A percentile compares a stretch with the other conserved stretches of the same genome.
These are phyloP conservation scores for Lavandula angustifolia DNA, from an alignment of 257 asterid species.

Conservation along the genomic window DNA sequence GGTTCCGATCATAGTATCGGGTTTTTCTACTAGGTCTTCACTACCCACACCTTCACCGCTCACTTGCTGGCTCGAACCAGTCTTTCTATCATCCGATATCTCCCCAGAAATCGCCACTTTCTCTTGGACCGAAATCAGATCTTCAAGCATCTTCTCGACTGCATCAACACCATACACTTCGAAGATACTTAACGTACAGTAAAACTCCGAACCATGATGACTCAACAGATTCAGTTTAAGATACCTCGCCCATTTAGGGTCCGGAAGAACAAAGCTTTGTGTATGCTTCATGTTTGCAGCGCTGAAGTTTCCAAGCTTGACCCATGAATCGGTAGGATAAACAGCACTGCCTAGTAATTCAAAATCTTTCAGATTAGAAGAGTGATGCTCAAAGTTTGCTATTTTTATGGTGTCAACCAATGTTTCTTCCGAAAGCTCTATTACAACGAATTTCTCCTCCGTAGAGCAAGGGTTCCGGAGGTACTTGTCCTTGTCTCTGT, in stretches of 20 bases:
- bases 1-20: slow-evolving; percentile 36
- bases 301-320: slow-evolving; percentile 71
- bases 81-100: slow-evolving; percentile 40
- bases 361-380: slow-evolving; percentile 81
- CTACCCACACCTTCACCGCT: slow-evolving; percentile 37
- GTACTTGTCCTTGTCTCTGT: slow-evolving; percentile 85
- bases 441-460: slow-evolving; percentile 77
- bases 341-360: slow-evolving; percentile 78
- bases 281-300: slow-evolving; percentile 80
- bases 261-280: slow-evolving; percentile 73
- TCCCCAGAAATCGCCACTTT: slow-evolving; percentile 49
- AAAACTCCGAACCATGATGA: slow-evolving; percentile 92
- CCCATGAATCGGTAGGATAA: slow-evolving; percentile 94
- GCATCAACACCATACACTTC: slow-evolving; percentile 98
- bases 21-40: slow-evolving; percentile 51
- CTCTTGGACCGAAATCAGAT: slow-evolving; percentile 66
- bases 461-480: slow-evolving; percentile 95
- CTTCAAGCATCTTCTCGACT: slow-evolving; percentile 96
- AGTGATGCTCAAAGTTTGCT: slow-evolving; percentile 92
- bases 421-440: slow-evolving; percentile 97
- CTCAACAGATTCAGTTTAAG: slow-evolving; percentile 62
- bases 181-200: slow-evolving; percentile 78
- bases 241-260: slow-evolving; percentile 94
- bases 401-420: slow-evolving; percentile 69
- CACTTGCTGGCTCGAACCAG: slow-evolving; percentile 2